Conservation (phyloP, 148 eudicot species). For the Chenopodium album region DNA sequence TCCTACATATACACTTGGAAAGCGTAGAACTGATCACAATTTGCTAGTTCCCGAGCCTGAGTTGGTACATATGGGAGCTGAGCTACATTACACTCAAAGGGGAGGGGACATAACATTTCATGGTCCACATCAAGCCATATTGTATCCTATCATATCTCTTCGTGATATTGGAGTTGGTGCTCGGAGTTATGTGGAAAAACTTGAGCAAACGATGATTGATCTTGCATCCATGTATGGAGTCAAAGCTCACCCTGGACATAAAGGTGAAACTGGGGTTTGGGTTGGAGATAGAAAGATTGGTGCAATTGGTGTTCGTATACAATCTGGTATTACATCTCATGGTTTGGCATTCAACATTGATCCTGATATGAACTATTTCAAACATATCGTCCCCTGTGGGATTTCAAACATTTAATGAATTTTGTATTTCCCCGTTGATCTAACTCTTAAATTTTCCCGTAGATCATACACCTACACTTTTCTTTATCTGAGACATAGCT, state of each 20-base stretch:
- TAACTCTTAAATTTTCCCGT: background rate
- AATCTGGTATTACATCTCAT: slow-evolving; percentile 79
- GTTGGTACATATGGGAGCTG: slow-evolving; percentile 69
- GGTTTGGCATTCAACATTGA: slow-evolving; percentile 85
- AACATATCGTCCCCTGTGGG: slow-evolving; percentile 95
- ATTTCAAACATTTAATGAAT: slow-evolving; percentile 41
- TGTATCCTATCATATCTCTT: slow-evolving; percentile 75
- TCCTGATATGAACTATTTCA: slow-evolving; percentile 71
- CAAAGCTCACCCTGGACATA: slow-evolving; percentile 54
- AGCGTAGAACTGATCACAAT: slow-evolving; percentile 79
- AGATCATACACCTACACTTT: background rate
- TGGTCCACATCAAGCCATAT: slow-evolving; percentile 80
- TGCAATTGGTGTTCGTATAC: slow-evolving; percentile 87
- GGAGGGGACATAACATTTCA: slow-evolving; percentile 93
- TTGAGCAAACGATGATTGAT: slow-evolving; percentile 78
- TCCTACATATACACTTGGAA: slow-evolving; percentile 89
- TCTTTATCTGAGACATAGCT: background rate
- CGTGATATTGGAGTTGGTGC: slow-evolving; percentile 84
- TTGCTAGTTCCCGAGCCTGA: slow-evolving; percentile 61
- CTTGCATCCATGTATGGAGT: slow-evolving; percentile 73
- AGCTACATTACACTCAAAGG: slow-evolving; percentile 81
- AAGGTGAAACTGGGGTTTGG: slow-evolving; percentile 88
- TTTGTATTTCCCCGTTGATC: slow-evolving; percentile 16
- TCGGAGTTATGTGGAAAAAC: slow-evolving; percentile 80
- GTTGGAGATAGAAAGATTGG: slow-evolving; percentile 84